Base-by-base conservation (phyloP, 2,329 filamentous ascomycete genomes). In the Malbranchea zuffiana region DNA sequence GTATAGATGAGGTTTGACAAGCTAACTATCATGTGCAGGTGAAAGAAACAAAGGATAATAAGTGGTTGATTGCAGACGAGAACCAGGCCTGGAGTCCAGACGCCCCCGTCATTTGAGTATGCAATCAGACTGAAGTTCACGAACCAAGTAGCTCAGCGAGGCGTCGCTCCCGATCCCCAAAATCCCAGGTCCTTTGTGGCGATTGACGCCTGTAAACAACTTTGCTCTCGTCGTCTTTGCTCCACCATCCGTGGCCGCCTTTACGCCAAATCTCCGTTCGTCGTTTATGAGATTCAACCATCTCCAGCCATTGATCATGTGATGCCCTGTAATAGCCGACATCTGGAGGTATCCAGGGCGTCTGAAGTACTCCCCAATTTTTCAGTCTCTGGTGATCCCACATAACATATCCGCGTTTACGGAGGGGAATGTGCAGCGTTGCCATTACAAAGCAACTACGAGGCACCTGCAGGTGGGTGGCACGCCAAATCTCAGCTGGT, bases 371-470 rank as follows among this genome's bases (percentile, higher is more conserved):
- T 6, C 40, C 40, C 40, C 32, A 42, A 6, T 30, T 24, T 6
- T 31, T 17, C 10, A 39, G 36, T 13, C 40, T 39, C 4, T 20
- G 20, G 18, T 21, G 27, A 33, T 36, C 31, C 35, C 40, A 42
- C 40, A 42, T 34, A 6, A 41, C 39, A 20, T 41, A 41, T 17
- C 39, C 39, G 29, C 29, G 29, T 38, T 26, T 18, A 13, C 39
- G 30, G 25, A 41, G 35, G 16, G 30, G 25, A 7, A 41, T 16
- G 17, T 29, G 39, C 3, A 18, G 16, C 13, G 16, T 10, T 11
- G 32, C 32, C 32, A 35, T 24, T 16, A 16, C 12, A 36, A 28
- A 37, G 11, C 15, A 8, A 11, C 6, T 13, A 19, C 23, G 32
- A 28, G 28, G 4, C 4, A 6, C 18, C 13, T 6, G 3, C 23